phyloP scores from a whole-genome alignment of 169 alveolate species.

The Cryptosporidium sp. region DNA sequence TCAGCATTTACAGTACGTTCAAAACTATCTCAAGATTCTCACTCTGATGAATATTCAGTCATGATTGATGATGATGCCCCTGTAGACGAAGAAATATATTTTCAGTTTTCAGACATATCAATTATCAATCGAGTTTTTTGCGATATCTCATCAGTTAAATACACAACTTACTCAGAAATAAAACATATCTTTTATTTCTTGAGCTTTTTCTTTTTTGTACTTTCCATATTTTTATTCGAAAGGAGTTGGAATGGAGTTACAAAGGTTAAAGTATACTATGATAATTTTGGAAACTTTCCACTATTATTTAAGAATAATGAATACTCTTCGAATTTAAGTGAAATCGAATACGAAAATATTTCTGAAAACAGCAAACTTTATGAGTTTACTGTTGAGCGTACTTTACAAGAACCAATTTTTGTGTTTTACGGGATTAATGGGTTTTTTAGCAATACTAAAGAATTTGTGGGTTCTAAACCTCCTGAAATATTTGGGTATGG shows the following conservation, averaged over 20 bases:
- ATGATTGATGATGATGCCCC: slow-evolving; percentile 33
- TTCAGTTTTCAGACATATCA: slow-evolving; percentile 26
- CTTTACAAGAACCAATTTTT: slow-evolving; percentile 60
- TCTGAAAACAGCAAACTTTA: slow-evolving; percentile 3
- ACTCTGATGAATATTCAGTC: slow-evolving; percentile 25
- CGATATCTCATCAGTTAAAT: slow-evolving; percentile 63
- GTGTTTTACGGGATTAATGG: slow-evolving; percentile 45
- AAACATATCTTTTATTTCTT: slow-evolving; percentile 13
- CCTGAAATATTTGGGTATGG: slow-evolving; percentile 70
- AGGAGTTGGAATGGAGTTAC: slow-evolving; percentile 46
- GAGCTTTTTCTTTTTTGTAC: slow-evolving; percentile 24
- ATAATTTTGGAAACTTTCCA: slow-evolving; percentile 20
- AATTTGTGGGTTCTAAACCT: slow-evolving; percentile 62
- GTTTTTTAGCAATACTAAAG: slow-evolving; percentile 61
- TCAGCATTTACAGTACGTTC: slow-evolving; percentile 2
- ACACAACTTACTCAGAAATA: slow-evolving; percentile 43
- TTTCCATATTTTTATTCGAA: slow-evolving; percentile 30
- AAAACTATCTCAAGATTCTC: slow-evolving; percentile 1
- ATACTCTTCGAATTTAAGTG: background rate
- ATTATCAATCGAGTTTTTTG: slow-evolving; percentile 41
- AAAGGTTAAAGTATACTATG: slow-evolving; percentile 28
- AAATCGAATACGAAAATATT: background rate
- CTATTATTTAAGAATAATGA: background rate
- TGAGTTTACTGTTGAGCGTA: slow-evolving; percentile 45
- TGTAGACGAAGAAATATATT: slow-evolving; percentile 6